Conservation (phyloP, 495 filamentous ascomycete species). For the Penicillium nucicola region DNA sequence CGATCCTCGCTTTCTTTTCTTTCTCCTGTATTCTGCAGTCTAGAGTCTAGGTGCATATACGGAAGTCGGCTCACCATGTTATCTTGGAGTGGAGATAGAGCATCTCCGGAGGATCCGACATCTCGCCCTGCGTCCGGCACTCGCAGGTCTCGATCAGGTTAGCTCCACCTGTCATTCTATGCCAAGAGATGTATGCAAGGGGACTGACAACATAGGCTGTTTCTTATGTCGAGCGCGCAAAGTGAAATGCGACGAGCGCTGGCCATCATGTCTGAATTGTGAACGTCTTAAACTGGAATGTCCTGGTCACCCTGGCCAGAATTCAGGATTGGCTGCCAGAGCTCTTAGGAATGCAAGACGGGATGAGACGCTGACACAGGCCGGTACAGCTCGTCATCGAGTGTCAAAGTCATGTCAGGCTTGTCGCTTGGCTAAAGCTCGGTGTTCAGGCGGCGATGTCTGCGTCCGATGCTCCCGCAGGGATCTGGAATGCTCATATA, state of each 20-base stretch:
- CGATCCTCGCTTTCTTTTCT: slow-evolving; percentile 6
- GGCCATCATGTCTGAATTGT: slow-evolving; percentile 16
- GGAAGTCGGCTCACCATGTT: slow-evolving; percentile 9
- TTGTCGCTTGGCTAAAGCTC: slow-evolving; percentile 24
- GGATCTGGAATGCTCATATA: slow-evolving; percentile 21
- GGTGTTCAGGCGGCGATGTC: slow-evolving; percentile 18
- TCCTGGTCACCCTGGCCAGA: slow-evolving; percentile 12
- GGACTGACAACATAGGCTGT: slow-evolving; percentile 10
- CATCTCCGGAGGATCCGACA: neutral
- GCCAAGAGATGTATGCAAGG: neutral
- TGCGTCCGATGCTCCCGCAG: slow-evolving; percentile 18
- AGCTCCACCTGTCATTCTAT: neutral
- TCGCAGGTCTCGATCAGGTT: slow-evolving; percentile 18
- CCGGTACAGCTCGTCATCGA: slow-evolving; percentile 16
- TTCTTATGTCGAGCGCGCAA: slow-evolving; percentile 18
- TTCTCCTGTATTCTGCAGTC: neutral
- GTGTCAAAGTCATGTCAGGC: slow-evolving; percentile 20
- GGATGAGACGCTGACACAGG: slow-evolving; percentile 13
- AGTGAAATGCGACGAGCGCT: slow-evolving; percentile 21
- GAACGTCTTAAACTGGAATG: slow-evolving; percentile 15
- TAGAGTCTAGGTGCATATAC: neutral
- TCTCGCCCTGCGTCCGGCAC: neutral
- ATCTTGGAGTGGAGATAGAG: slow-evolving; percentile 10
- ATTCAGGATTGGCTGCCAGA: neutral
- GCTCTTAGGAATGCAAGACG: neutral